Evolutionary conservation across 768 basidiomycete species (phyloP), one percentile per base, ranked within the genome.

Genomic region (Calvatia gigantea): DNA sequence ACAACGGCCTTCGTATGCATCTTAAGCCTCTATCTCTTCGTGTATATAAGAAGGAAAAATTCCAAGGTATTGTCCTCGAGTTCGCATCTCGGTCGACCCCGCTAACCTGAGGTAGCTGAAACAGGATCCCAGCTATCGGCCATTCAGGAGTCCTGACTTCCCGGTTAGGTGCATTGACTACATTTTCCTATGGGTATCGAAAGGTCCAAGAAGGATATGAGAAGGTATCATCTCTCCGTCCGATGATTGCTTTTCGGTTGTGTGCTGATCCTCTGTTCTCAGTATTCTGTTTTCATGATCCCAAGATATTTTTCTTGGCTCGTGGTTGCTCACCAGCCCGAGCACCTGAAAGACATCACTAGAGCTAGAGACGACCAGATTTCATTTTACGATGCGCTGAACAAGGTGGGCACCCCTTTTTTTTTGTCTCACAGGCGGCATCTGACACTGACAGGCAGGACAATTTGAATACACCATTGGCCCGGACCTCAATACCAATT

Each of bases 281-380:
- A 69, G 66, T 61, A 66, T 56, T 60, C 57, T 3, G 41, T 60
- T 28, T 67, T 66, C 58, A 67, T 62, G 37, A n/a, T 68, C 3
- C 54, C 60, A 9, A 58, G 57, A 21, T 47, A 62, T 17, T 48
- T 55, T 9, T 29, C 37, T 11, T 63, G 61, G 62, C 25, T 62
- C 4, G 57, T 66, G 23, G 63, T 84, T 6, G 64, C 77, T 19
- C 70, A 70, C 17, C 75, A 78, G 1, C 64, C 69, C 0, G 57
- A 74, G 23, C 67, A 75, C 43, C 65, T 83, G 11, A 77, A 83
- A 5, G 83, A 85, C 38, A 61, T 86, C 15, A 73, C 79, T 21
- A 67, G 62, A 49, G 71, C 72, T 0, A 54, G 57, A 0, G 68
- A 73, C 2, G 67, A 72, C 1, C 58, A 69, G 7, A 60, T 74